A percentile compares a stretch with the other conserved stretches of the same genome.
Evolutionary conservation across 1,139 yeast genomes (phyloP).

Genomic region (Yamadazyma kanchanaburiensis): DNA sequence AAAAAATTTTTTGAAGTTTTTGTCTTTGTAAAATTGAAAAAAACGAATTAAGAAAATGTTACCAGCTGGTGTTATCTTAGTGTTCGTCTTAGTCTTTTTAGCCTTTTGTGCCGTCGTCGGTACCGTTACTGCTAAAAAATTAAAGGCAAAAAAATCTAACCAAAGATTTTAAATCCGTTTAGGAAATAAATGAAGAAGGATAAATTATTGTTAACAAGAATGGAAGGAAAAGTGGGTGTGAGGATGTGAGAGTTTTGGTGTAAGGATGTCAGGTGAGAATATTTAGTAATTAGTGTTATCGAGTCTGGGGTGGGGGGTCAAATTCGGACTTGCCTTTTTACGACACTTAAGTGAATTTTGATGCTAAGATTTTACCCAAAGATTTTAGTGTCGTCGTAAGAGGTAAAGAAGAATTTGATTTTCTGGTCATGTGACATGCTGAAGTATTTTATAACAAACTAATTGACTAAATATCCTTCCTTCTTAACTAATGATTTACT

Average conservation of each 20-base stretch:
- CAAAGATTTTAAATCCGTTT: conserved; percentile 44
- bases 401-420: too few species aligned
- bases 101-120: conserved; percentile 36
- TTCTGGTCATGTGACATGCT: too few species aligned
- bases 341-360: too few species aligned
- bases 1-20: conserved; percentile 6
- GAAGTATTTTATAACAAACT: too few species aligned
- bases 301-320: too few species aligned
- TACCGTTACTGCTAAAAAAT: conserved; percentile 33
- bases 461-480: too few species aligned
- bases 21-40: conserved; percentile 3
- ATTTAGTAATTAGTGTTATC: too few species aligned
- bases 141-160: conserved; percentile 43
- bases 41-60: conserved; percentile 28
- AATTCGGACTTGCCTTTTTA: too few species aligned
- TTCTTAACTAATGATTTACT: not conserved
- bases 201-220: too few species aligned
- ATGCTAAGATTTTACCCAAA: too few species aligned
- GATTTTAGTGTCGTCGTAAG: too few species aligned
- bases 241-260: not conserved
- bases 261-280: not conserved
- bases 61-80: conserved; percentile 52
- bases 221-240: not conserved
- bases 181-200: too few species aligned
- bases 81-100: conserved; percentile 44